Evolutionary conservation across 1,284 basidiomycete genomes (phyloP), one percentile per base, ranked within the genome.

Genomic region (Vanrija sp.): DNA sequence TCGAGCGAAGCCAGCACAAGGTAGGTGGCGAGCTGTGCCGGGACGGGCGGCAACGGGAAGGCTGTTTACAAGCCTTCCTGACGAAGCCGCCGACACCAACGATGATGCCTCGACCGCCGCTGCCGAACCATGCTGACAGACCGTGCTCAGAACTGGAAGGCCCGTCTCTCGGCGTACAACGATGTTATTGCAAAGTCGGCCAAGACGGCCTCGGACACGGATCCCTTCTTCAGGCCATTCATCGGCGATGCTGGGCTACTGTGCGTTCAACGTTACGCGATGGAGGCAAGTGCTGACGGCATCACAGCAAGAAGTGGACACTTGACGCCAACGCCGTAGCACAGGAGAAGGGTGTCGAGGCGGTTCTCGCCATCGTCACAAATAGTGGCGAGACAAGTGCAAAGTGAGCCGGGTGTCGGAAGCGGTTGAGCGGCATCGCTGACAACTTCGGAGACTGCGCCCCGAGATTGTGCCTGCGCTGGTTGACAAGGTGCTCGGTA

Each of bases 401-500:
- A 46, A 86, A 71, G 77, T 78, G 38, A 54, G 75, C 64, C 7
- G 5, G 6, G 2, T 9, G 9, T n/a, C 16, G n/a, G 4, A 19
- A n/a, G 19, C 26, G 19, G 45, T 28, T 38, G 18, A 28, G 21
- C 16, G n/a, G 29, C 21, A 3, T 10, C 1, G 42, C n/a, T 8
- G 23, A 38, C 12, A 21, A 16, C 43, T 19, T 10, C 34, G 29
- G 19, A 57, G 53, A 26, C 44, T 57, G 69, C 85, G 76, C 89
- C 89, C 90, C 55, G 82, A 82, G 6, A 86, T 98, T 15, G 80
- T 96, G 1, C 91, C 94, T 26, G 86, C 89, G 1, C 77, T 98
- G 58, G 92, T 98, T 38, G 96, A 99, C 68, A 99, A 98, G 78
- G 93, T 91, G 67, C 84, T 98, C 54, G 93, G 94, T 28, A 92